Evolutionary conservation across 2,329 filamentous ascomycete genomes (phyloP).

Genomic region (Penicillium sp.): DNA sequence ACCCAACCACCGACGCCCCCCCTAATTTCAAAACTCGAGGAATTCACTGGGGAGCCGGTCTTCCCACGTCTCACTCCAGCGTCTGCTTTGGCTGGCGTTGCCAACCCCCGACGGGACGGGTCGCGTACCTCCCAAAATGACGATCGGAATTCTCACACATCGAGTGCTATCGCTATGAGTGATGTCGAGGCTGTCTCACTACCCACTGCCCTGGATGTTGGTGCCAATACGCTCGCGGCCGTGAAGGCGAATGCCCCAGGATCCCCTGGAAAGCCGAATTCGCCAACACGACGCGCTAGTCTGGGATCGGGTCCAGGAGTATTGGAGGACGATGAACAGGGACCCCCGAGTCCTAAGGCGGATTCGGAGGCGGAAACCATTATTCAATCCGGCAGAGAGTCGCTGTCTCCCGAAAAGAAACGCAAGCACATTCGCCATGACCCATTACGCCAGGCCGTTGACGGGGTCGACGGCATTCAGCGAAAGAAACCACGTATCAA

Average conservation of each 20-base stretch:
- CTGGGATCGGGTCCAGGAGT: conserved; percentile 26
- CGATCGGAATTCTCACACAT: conserved; percentile 40
- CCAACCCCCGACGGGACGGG: conserved; percentile 30
- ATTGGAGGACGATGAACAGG: conserved; percentile 33
- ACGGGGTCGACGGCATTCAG: conserved; percentile 27
- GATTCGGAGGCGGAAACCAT: conserved; percentile 53
- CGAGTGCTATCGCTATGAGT: conserved; percentile 49
- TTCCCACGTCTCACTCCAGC: conserved; percentile 14
- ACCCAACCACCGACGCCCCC: neutral
- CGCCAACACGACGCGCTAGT: conserved; percentile 19
- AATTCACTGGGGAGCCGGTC: neutral
- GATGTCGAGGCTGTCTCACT: conserved; percentile 45
- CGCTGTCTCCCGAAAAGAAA: conserved; percentile 48
- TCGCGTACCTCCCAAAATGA: conserved; percentile 46
- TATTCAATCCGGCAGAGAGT: conserved; percentile 49
- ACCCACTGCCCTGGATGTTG: conserved; percentile 39
- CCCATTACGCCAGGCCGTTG: conserved; percentile 26
- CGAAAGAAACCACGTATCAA: conserved; percentile 33
- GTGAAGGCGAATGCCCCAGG: conserved; percentile 32
- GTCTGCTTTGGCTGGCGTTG: conserved; percentile 37
- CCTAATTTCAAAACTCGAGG: neutral
- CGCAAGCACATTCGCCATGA: conserved; percentile 43
- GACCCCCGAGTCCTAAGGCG: conserved; percentile 39
- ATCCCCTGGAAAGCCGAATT: conserved; percentile 23
- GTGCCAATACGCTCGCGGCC: conserved; percentile 30